These are phyloP conservation scores for Circinella minor DNA, from an alignment of 371 early-diverging fungal species.

Conservation along the genomic window DNA sequence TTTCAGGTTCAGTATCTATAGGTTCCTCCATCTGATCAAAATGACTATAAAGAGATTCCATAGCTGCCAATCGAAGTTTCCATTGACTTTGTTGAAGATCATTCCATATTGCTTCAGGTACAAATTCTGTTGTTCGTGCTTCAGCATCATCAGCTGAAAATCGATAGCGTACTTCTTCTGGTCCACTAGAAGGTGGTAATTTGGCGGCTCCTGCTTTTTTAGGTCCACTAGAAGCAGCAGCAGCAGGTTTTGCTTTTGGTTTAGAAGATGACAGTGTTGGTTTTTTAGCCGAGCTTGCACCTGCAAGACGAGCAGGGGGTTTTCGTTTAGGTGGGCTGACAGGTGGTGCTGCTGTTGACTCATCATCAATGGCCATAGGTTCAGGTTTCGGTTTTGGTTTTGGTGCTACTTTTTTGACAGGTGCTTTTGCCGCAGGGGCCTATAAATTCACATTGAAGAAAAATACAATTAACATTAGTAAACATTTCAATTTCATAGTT, in stretches of 20 bases:
- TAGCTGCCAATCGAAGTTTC: conserved; percentile 90
- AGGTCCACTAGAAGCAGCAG: conserved; percentile 39
- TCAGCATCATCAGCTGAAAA: conserved; percentile 72
- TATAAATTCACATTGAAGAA: not conserved
- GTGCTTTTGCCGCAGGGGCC: conserved; percentile 13
- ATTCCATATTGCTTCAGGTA: conserved; percentile 62
- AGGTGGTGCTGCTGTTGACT: conserved; percentile 29
- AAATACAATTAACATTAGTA: not conserved
- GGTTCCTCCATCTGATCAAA: conserved; percentile 49
- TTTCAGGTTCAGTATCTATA: conserved; percentile 76
- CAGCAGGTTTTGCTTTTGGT: conserved; percentile 41
- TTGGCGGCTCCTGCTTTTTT: conserved; percentile 54
- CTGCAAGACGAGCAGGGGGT: conserved; percentile 53
- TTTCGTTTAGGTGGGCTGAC: conserved; percentile 68
- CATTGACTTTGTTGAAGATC: conserved; percentile 77
- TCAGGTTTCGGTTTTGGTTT: conserved; percentile 33
- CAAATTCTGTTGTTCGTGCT: conserved; percentile 63
- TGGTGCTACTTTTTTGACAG: conserved; percentile 28
- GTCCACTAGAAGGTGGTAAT: conserved; percentile 45
- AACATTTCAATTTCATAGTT: too few species aligned
- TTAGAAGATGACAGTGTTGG: conserved; percentile 47
- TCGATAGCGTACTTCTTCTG: conserved; percentile 72
- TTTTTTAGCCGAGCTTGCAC: conserved; percentile 54
- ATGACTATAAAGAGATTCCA: conserved; percentile 72
- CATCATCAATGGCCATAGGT: conserved; percentile 33